phyloP scores from a whole-genome alignment of 495 filamentous ascomycete species.

The Aspergillus olivimuriae region DNA sequence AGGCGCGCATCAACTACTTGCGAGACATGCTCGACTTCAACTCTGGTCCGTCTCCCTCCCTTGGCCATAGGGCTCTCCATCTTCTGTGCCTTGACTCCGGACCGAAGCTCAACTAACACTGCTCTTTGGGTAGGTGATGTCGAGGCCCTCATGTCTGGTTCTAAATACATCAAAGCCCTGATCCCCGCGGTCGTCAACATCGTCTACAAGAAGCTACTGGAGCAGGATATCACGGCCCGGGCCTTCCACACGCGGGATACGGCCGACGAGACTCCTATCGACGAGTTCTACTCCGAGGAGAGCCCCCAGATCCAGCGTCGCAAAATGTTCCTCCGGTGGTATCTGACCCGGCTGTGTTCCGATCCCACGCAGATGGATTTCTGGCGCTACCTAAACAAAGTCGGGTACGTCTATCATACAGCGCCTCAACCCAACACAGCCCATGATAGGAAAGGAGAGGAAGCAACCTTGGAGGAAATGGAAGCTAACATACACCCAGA shows the following conservation, averaged over 20 bases:
- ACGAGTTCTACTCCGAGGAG: constrained; percentile 54
- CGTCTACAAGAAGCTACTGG: constrained; percentile 69
- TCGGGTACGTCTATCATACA: constrained; percentile 42
- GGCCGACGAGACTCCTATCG: constrained; percentile 53
- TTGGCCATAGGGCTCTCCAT: too few relatives aligned
- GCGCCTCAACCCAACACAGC: too few relatives aligned
- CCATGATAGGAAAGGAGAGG: too few relatives aligned
- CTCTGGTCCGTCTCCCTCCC: constrained; percentile 41
- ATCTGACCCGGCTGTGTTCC: constrained; percentile 61
- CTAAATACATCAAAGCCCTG: constrained; percentile 67
- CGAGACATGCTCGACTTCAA: constrained; percentile 69
- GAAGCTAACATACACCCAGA: constrained; percentile 21
- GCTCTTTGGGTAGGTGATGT: constrained; percentile 47
- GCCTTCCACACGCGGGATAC: constrained; percentile 62
- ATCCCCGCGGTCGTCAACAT: constrained; percentile 64
- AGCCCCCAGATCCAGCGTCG: constrained; percentile 66
- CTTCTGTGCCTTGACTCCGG: too few relatives aligned
- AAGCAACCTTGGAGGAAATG: not conserved
- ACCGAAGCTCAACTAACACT: too few relatives aligned
- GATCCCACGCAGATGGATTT: constrained; percentile 68
- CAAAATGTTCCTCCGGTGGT: constrained; percentile 70
- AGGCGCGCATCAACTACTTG: constrained; percentile 61
- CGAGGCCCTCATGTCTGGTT: constrained; percentile 56
- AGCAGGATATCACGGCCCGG: constrained; percentile 69
- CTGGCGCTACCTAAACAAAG: constrained; percentile 74